Evolutionary conservation across 306 rosid species (phyloP).

Genomic region (Benincasa hispida): DNA sequence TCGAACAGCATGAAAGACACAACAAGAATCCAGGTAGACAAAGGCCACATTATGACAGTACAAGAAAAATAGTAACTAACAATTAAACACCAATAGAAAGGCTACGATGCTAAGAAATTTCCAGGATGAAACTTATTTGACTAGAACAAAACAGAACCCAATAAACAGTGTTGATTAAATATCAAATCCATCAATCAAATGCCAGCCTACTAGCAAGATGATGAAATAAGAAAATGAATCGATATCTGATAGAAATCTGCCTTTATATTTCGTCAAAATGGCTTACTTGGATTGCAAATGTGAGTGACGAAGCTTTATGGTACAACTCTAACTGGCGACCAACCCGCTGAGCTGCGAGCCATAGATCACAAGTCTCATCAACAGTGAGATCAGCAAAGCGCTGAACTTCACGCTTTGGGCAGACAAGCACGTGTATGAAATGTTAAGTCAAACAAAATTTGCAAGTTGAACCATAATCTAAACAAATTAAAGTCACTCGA

Average conservation of each 20-base stretch:
- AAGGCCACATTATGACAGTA: not conserved
- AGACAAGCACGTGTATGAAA: slow-evolving; percentile 70
- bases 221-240: not conserved
- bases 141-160: not conserved
- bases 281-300: slow-evolving; percentile 74
- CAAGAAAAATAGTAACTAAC: not conserved
- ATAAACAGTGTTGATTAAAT: not conserved
- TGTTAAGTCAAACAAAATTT: slow-evolving; percentile 43
- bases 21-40: not conserved
- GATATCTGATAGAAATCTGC: not conserved
- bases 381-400: slow-evolving; percentile 73
- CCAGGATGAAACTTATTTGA: not conserved
- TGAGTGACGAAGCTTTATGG: slow-evolving; percentile 77
- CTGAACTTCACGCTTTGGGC: slow-evolving; percentile 90
- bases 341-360: slow-evolving; percentile 81
- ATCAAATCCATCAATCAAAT: not conserved
- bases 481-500: too few species aligned
- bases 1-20: not conserved
- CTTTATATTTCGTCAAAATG: not conserved
- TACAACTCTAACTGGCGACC: slow-evolving; percentile 62
- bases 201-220: not conserved
- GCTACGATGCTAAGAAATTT: not conserved
- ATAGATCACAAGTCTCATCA: slow-evolving; percentile 78
- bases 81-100: not conserved
- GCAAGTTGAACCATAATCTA: not conserved